phyloP scores from a whole-genome alignment of 139 green algal genomes.

The Volvox reticuliferus region DNA sequence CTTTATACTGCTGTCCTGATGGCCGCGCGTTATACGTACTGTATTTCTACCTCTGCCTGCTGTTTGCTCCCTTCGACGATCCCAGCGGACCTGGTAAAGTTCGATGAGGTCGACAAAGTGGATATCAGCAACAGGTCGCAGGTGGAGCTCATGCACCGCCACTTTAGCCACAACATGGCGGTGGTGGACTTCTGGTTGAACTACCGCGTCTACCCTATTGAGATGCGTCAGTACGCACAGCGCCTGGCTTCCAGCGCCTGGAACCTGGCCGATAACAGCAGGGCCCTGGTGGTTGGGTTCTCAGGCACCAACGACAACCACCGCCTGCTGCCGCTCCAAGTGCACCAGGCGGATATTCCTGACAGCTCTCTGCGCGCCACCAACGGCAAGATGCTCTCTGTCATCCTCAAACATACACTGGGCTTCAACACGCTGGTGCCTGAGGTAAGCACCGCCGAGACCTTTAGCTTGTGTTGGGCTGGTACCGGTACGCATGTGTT shows the following conservation, averaged over 20 bases:
- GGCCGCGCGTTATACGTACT: too few relatives aligned
- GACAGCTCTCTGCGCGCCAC: constrained; percentile 55
- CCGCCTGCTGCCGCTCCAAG: constrained; percentile 68
- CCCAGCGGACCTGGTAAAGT: constrained; percentile 34
- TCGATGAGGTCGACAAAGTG: constrained; percentile 61
- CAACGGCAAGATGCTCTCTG: constrained; percentile 75
- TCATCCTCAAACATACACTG: constrained; percentile 57
- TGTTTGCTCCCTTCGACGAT: not conserved
- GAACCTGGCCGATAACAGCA: constrained; percentile 67
- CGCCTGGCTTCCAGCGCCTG: constrained; percentile 66
- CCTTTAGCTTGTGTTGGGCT: too few relatives aligned
- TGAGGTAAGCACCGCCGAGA: too few relatives aligned
- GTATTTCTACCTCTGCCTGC: not conserved
- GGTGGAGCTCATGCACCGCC: constrained; percentile 50
- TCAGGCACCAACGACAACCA: constrained; percentile 77
- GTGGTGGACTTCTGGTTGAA: constrained; percentile 70
- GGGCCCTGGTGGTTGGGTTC: constrained; percentile 55
- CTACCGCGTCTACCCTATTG: constrained; percentile 54
- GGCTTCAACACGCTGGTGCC: not conserved
- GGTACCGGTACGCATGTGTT: too few relatives aligned
- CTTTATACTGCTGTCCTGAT: too few relatives aligned
- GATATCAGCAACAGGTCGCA: constrained; percentile 62
- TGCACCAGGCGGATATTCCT: constrained; percentile 44
- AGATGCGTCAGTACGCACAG: constrained; percentile 64
- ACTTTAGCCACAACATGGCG: constrained; percentile 68